Conservation (phyloP, 495 filamentous ascomycete species). For the Chaetomium tenue region DNA sequence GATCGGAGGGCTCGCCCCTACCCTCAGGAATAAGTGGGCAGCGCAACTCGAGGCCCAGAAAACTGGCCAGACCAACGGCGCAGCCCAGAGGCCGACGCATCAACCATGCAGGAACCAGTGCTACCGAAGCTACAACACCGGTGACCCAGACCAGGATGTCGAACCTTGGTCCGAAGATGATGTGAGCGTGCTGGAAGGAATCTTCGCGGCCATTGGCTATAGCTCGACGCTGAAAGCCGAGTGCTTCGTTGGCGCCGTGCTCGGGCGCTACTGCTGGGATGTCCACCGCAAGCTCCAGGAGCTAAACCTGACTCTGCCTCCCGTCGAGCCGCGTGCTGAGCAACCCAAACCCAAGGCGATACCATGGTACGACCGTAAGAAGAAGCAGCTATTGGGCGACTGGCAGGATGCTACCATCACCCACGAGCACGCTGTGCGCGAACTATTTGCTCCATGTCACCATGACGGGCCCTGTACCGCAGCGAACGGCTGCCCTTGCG, state of each 20-base stretch:
- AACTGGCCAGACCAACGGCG: conserved; percentile 14
- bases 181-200: conserved; percentile 37
- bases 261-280: conserved; percentile 52
- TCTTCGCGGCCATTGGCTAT: conserved; percentile 41
- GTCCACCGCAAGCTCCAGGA: conserved; percentile 48
- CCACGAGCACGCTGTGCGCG: conserved; percentile 45
- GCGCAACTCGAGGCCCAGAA: conserved; percentile 29
- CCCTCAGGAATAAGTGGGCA: conserved; percentile 30
- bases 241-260: conserved; percentile 43
- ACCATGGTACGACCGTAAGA: conserved; percentile 49
- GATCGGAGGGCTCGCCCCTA: conserved; percentile 27
- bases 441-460: conserved; percentile 44
- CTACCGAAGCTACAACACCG: conserved; percentile 38
- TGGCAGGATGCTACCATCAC: conserved; percentile 49
- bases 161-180: conserved; percentile 44
- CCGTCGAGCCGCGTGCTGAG: conserved; percentile 25
- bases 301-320: conserved; percentile 35
- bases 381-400: conserved; percentile 47
- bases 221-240: conserved; percentile 37
- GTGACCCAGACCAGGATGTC: conserved; percentile 24
- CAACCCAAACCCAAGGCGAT: conserved; percentile 38
- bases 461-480: conserved; percentile 49
- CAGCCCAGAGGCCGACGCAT: conserved; percentile 14
- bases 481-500: conserved; percentile 54
- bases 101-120: conserved; percentile 45